A percentile compares a stretch with the other conserved stretches of the same genome.
These are phyloP conservation scores for Candida maris DNA, from an alignment of 805 yeast species.

Conservation along the genomic window DNA sequence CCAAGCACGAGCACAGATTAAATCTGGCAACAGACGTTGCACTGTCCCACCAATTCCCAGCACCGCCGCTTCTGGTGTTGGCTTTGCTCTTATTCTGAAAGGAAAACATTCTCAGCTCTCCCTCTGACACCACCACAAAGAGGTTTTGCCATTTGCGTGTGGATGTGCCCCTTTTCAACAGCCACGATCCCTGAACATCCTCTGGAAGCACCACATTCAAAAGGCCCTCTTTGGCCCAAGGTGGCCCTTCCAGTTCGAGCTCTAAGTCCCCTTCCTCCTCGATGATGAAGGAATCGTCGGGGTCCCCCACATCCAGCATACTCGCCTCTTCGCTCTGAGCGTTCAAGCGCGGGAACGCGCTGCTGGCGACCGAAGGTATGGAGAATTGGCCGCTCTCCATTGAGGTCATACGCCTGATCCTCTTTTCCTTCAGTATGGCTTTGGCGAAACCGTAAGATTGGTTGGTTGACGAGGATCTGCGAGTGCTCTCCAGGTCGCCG, in stretches of 20 bases:
- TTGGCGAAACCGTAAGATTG: constrained; percentile 26
- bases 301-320: constrained; percentile 7
- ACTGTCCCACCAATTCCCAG: constrained; percentile 66
- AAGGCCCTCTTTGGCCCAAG: constrained; percentile 75
- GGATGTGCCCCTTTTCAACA: constrained; percentile 2
- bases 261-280: constrained; percentile 53
- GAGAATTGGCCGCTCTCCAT: constrained; percentile 18
- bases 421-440: constrained; percentile 24
- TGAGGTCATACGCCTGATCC: constrained; percentile 19
- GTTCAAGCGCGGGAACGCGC: constrained; percentile 11
- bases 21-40: constrained; percentile 55
- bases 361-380: constrained; percentile 9
- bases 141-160: constrained; percentile 41
- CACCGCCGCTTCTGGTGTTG: constrained; percentile 28
- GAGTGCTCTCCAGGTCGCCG: constrained; percentile 1
- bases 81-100: constrained; percentile 32
- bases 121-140: constrained; percentile 67
- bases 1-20: constrained; percentile 50
- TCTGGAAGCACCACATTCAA: constrained; percentile 33
- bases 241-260: constrained; percentile 67
- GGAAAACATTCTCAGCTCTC: constrained; percentile 56
- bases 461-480: not conserved
- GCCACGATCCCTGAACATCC: constrained; percentile 3
- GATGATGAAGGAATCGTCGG: constrained; percentile 7
- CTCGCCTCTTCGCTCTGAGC: constrained; percentile 10